Percentiles rank a stretch among this genome's conserved stretches.
phyloP scores from a whole-genome alignment of 108 stramenopile species.

The Cyclostephanos tholiformis region DNA sequence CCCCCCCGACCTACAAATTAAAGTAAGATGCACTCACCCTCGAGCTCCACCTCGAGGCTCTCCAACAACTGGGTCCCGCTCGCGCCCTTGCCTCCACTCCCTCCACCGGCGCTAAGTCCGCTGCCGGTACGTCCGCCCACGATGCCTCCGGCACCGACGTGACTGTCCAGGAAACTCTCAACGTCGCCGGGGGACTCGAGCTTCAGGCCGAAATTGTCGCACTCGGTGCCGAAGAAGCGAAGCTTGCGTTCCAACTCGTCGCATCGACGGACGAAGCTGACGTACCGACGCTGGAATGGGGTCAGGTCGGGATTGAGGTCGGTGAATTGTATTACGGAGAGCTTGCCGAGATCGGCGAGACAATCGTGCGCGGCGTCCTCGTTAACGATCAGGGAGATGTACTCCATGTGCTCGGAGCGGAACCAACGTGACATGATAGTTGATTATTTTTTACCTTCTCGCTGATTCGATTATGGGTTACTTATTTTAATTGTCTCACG shows the following conservation, averaged over 20 bases:
- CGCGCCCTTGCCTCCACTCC: conserved; percentile 43
- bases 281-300: conserved; percentile 98
- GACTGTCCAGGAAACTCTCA: conserved; percentile 59
- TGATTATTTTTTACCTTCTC: too few species aligned
- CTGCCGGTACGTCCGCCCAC: not conserved
- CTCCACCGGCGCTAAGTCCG: conserved; percentile 20
- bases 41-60: conserved; percentile 87
- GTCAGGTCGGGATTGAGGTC: conserved; percentile 97
- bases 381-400: conserved; percentile 96
- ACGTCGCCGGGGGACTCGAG: conserved; percentile 70
- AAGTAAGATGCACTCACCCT: too few species aligned
- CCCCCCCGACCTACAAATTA: too few species aligned
- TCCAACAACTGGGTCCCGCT: conserved; percentile 80
- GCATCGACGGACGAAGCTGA: conserved; percentile 95
- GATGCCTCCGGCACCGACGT: not conserved
- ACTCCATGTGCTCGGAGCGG: conserved; percentile 98
- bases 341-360: conserved; percentile 88
- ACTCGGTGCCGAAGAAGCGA: conserved; percentile 87
- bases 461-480: too few species aligned
- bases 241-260: conserved; percentile 98
- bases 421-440: conserved; percentile 95
- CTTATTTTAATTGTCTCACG: too few species aligned
- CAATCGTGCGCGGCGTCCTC: conserved; percentile 97
- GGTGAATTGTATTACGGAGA: conserved; percentile 96
- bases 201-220: conserved; percentile 88